Evolutionary conservation across 1,284 basidiomycete genomes (phyloP).

Genomic region (Wolfiporia cocos): DNA sequence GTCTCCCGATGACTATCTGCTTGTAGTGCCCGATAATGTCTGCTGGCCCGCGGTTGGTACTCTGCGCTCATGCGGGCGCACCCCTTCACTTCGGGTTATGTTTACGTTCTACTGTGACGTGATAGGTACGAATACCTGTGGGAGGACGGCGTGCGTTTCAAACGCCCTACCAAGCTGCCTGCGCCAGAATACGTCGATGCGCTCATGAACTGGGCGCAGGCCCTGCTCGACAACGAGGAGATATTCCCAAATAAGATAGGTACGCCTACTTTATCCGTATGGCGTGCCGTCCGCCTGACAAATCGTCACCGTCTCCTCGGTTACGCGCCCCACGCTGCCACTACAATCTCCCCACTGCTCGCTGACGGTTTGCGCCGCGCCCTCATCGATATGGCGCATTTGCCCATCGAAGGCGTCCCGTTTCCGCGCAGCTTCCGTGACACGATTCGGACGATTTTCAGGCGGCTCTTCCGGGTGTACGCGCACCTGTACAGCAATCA

Average conservation of each 20-base stretch:
- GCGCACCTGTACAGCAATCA: slow-evolving; percentile 99
- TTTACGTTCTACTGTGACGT: too few species aligned
- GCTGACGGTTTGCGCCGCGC: neutral
- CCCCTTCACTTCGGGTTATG: too few species aligned
- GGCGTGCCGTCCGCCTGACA: neutral
- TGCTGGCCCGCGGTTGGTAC: slow-evolving; percentile 84
- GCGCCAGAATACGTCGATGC: slow-evolving; percentile 98
- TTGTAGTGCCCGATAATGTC: slow-evolving; percentile 95
- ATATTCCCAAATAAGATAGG: slow-evolving; percentile 96
- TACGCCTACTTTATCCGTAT: slow-evolving; percentile 24
- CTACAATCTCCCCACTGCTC: too few species aligned
- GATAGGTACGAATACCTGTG: slow-evolving; percentile 94
- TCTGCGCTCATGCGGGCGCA: too few species aligned
- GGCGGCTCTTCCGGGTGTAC: slow-evolving; percentile 94
- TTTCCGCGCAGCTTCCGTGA: slow-evolving; percentile 92
- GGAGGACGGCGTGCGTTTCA: slow-evolving; percentile 93
- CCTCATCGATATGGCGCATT: neutral
- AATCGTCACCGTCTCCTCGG: too few species aligned
- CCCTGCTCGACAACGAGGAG: slow-evolving; percentile 86
- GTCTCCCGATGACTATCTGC: neutral
- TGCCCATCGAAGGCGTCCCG: slow-evolving; percentile 59
- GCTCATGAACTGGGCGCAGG: slow-evolving; percentile 98
- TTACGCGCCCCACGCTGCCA: too few species aligned
- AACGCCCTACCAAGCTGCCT: slow-evolving; percentile 88
- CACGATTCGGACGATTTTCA: slow-evolving; percentile 88